phyloP scores from a whole-genome alignment of 1,284 basidiomycete species.

The Phellopilus nigrolimitatus region DNA sequence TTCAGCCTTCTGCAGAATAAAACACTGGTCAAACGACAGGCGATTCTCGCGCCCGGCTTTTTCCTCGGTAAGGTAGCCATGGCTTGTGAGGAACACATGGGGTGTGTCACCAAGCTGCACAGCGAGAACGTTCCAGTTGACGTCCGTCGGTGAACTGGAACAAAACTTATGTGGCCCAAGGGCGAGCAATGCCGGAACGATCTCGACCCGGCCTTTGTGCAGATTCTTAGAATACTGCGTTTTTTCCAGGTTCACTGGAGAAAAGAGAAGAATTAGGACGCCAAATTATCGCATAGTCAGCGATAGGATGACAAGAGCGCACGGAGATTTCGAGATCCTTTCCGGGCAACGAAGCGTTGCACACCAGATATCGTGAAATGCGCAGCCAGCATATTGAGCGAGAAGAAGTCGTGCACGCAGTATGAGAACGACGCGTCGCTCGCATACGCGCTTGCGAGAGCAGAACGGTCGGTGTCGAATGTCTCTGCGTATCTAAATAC shows the following conservation, averaged over 20 bases:
- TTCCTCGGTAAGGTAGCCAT: constrained; percentile 8
- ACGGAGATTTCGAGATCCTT: constrained; percentile 15
- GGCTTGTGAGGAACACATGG: constrained; percentile 9
- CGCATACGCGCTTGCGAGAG: constrained; percentile 9
- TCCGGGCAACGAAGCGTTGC: constrained; percentile 15
- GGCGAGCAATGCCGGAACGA: constrained; percentile 4
- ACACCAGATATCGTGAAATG: constrained; percentile 4
- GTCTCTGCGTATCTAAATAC: constrained; percentile 6
- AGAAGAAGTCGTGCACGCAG: constrained; percentile 12
- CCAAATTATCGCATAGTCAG: too few relatives aligned
- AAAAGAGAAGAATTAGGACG: not conserved
- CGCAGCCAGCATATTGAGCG: constrained; percentile 4
- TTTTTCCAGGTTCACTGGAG: not conserved
- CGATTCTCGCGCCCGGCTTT: constrained; percentile 5
- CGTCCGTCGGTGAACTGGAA: constrained; percentile 2
- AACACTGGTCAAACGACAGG: constrained; percentile 17
- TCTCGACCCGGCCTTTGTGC: constrained; percentile 10
- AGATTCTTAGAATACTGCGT: not conserved
- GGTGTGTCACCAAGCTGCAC: not conserved
- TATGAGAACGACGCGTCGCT: constrained; percentile 16
- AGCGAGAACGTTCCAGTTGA: constrained; percentile 12
- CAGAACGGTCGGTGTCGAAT: constrained; percentile 15
- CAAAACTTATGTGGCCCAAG: constrained; percentile 16
- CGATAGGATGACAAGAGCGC: not conserved
- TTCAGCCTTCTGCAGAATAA: constrained; percentile 10